Percentiles rank a stretch among this genome's conserved stretches.
phyloP scores from a whole-genome alignment of 306 rosid genomes.

The Phaseolus lunatus region DNA sequence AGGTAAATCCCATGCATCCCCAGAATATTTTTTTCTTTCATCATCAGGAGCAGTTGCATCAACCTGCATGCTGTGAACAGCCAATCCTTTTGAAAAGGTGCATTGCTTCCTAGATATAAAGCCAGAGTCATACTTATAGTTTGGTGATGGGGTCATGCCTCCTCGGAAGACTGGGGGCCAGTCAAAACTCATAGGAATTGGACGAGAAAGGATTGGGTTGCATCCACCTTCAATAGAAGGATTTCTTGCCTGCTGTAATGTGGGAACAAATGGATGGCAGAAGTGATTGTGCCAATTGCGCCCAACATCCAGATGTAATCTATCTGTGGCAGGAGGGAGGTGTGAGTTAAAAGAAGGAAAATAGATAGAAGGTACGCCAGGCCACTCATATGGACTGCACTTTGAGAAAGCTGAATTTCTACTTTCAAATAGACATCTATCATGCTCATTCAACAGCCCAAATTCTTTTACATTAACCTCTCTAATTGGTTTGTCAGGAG shows the following conservation, averaged over 20 bases:
- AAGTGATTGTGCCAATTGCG: slow-evolving; percentile 94
- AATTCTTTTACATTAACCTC: slow-evolving; percentile 61
- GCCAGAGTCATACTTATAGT: slow-evolving; percentile 77
- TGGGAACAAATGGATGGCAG: slow-evolving; percentile 75
- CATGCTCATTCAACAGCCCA: slow-evolving; percentile 54
- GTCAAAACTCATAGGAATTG: slow-evolving; percentile 87
- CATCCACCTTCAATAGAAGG: slow-evolving; percentile 71
- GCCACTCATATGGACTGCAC: slow-evolving; percentile 87
- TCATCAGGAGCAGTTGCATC: slow-evolving; percentile 61
- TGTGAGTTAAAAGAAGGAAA: slow-evolving; percentile 76
- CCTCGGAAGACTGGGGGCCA: slow-evolving; percentile 93
- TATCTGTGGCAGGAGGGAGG: slow-evolving; percentile 90
- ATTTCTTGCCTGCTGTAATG: slow-evolving; percentile 72
- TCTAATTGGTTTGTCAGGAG: slow-evolving; percentile 56
- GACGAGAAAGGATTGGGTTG: slow-evolving; percentile 69
- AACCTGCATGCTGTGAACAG: slow-evolving; percentile 62
- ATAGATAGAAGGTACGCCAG: slow-evolving; percentile 78
- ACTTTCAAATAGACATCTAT: slow-evolving; percentile 58
- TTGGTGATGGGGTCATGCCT: slow-evolving; percentile 65
- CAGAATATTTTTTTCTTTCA: slow-evolving; percentile 75
- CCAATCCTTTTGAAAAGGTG: slow-evolving; percentile 67
- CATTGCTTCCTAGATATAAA: slow-evolving; percentile 76
- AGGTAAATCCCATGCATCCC: slow-evolving; percentile 70
- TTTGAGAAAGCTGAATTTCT: slow-evolving; percentile 60
- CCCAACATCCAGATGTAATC: slow-evolving; percentile 94